A percentile compares a stretch with the other conserved stretches of the same genome.
These are phyloP conservation scores for Phytophthora syringae DNA, from an alignment of 352 stramenopile species.

Conservation along the genomic window DNA sequence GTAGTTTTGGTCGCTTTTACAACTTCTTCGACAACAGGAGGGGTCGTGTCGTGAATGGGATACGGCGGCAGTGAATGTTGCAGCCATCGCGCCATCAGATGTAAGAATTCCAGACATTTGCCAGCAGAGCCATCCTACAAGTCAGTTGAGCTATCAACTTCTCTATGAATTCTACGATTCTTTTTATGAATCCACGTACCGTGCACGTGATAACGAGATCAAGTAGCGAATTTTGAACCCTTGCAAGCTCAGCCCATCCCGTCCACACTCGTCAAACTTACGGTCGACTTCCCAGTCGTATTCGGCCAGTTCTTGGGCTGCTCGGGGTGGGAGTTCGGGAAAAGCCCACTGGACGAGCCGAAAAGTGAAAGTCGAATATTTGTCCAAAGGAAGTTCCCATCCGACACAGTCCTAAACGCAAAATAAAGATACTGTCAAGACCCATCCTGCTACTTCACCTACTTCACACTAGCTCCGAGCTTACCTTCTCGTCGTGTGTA, in stretches of 20 bases:
- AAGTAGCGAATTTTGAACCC: constrained; percentile 56
- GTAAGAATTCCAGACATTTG: constrained; percentile 59
- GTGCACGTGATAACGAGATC: constrained; percentile 59
- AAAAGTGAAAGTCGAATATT: constrained; percentile 58
- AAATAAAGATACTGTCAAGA: neutral
- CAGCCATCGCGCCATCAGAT: constrained; percentile 47
- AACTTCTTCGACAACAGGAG: constrained; percentile 5
- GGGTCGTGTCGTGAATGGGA: neutral
- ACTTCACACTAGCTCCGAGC: neutral
- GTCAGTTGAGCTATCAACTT: too few species aligned
- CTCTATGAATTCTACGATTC: too few species aligned
- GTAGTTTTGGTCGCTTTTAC: neutral
- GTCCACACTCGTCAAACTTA: constrained; percentile 54
- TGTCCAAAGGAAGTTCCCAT: constrained; percentile 46
- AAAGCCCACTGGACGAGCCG: constrained; percentile 60
- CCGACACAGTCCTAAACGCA: constrained; percentile 37
- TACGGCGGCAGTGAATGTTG: constrained; percentile 39
- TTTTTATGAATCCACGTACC: constrained; percentile 14
- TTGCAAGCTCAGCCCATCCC: constrained; percentile 47
- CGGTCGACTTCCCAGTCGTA: constrained; percentile 58
- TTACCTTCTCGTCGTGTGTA: constrained; percentile 2
- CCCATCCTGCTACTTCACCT: neutral
- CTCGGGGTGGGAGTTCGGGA: constrained; percentile 48
- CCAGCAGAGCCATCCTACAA: constrained; percentile 41
- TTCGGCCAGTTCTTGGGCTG: constrained; percentile 46